phyloP scores from a whole-genome alignment of 2,329 filamentous ascomycete species.

The Diplocarpon rosae region DNA sequence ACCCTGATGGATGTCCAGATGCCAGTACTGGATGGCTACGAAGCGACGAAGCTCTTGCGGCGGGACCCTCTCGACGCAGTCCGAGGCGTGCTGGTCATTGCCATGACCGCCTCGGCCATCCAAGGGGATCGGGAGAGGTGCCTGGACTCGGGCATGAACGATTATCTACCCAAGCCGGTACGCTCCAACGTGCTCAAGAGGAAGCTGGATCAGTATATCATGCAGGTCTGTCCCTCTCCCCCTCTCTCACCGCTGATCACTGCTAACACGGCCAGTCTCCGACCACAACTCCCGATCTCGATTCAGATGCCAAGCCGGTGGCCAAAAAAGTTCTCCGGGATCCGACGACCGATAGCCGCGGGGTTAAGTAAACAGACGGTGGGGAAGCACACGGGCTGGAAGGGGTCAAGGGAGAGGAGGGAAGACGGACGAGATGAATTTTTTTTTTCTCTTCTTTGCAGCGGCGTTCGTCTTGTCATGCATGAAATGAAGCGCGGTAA shows the following conservation, averaged over 20 bases:
- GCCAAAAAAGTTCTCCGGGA: conserved; percentile 16
- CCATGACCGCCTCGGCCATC: conserved; percentile 93
- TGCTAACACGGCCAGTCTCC: conserved; percentile 13
- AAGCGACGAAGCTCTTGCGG: conserved; percentile 75
- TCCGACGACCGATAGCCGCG: conserved; percentile 9
- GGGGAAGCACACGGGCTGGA: too few species aligned
- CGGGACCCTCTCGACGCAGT: conserved; percentile 67
- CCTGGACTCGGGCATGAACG: conserved; percentile 93
- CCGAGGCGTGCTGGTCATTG: conserved; percentile 79
- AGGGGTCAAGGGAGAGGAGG: too few species aligned
- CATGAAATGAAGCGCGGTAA: too few species aligned
- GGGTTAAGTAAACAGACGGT: neutral
- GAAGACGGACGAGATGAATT: too few species aligned
- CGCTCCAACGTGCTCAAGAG: conserved; percentile 74
- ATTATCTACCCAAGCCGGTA: conserved; percentile 94
- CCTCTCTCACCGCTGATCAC: neutral
- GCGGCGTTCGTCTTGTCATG: too few species aligned
- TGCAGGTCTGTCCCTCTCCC: conserved; percentile 16
- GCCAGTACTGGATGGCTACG: conserved; percentile 86
- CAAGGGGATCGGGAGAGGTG: conserved; percentile 93
- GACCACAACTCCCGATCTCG: conserved; percentile 16
- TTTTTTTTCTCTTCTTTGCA: too few species aligned
- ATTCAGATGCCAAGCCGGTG: conserved; percentile 19
- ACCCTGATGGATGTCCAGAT: conserved; percentile 96
- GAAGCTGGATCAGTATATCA: conserved; percentile 62